Percentiles rank a stretch among this genome's conserved stretches.
phyloP scores from a whole-genome alignment of 2,329 filamentous ascomycete species.

The Fusarium papillatum region DNA sequence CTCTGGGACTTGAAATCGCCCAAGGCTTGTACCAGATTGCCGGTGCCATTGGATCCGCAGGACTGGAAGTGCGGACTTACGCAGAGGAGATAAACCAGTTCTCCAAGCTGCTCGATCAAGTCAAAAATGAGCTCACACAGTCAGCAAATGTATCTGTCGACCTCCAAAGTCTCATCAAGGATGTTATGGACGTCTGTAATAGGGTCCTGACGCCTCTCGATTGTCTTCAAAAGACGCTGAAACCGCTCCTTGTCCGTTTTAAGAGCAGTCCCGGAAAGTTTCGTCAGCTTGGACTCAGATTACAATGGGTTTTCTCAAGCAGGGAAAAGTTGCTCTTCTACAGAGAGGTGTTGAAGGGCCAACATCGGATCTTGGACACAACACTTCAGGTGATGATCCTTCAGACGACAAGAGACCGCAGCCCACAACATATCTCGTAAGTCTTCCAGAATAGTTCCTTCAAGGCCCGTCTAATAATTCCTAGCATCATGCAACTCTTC shows the following conservation, averaged over 20 bases:
- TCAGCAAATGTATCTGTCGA: background rate
- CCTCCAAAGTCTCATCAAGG: background rate
- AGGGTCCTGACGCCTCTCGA: background rate
- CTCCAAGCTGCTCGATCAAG: background rate
- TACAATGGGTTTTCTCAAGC: background rate
- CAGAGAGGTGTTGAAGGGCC: background rate
- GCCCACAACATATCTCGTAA: background rate
- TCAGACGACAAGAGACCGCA: background rate
- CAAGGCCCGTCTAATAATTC: no score
- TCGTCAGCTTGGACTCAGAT: background rate
- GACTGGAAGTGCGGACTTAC: background rate
- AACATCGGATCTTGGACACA: background rate
- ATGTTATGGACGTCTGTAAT: background rate
- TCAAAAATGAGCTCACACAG: background rate
- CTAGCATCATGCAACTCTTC: background rate
- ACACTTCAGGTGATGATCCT: background rate
- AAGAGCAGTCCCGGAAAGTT: background rate
- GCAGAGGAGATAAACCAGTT: background rate
- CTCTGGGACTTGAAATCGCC: background rate
- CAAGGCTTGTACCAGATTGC: background rate
- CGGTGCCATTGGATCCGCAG: background rate
- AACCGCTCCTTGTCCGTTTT: background rate
- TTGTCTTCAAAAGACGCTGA: background rate
- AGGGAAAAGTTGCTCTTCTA: background rate
- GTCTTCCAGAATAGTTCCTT: no score